A percentile compares a stretch with the other conserved stretches of the same genome.
Conservation (phyloP, 2,329 filamentous ascomycete genomes). For the Dothideomycetes sp. region DNA sequence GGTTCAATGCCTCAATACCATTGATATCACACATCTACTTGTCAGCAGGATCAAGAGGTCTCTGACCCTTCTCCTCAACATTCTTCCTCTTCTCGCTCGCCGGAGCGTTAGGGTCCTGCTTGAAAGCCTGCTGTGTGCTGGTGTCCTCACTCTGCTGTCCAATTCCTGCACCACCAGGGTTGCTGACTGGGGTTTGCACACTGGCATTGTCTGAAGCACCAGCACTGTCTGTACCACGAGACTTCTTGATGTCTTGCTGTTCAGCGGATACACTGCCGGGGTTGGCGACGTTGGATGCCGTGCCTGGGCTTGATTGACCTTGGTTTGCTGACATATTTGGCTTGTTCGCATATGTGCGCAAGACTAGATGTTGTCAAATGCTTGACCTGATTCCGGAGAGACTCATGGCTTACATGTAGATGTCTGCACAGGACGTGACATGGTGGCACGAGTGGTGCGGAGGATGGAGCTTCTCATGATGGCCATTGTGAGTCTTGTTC, state of each 20-base stretch:
- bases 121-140: conserved; percentile 21
- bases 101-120: conserved; percentile 17
- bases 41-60: conserved; percentile 18
- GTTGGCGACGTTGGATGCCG: conserved; percentile 13
- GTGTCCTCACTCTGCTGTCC: conserved; percentile 29
- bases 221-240: conserved; percentile 5
- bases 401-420: conserved; percentile 1
- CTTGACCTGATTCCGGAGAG: too few relatives aligned
- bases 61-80: conserved; percentile 18
- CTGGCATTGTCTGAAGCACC: conserved; percentile 11
- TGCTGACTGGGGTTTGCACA: conserved; percentile 10
- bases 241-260: conserved; percentile 9
- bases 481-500: background rate
- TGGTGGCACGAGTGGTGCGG: conserved; percentile 3
- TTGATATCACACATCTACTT: conserved; percentile 2
- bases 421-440: conserved; percentile 3
- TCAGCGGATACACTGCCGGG: conserved; percentile 8
- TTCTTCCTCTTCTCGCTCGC: conserved; percentile 18
- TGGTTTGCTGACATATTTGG: conserved; percentile 4
- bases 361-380: background rate
- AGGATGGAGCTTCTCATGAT: conserved; percentile 11
- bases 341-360: conserved; percentile 12
- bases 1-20: background rate
- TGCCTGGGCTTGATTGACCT: conserved; percentile 12
- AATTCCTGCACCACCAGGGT: conserved; percentile 5